Evolutionary conservation across 2,329 filamentous ascomycete species (phyloP), one percentile per base, ranked within the genome.

Genomic region (Salinomyces thailandicus): DNA sequence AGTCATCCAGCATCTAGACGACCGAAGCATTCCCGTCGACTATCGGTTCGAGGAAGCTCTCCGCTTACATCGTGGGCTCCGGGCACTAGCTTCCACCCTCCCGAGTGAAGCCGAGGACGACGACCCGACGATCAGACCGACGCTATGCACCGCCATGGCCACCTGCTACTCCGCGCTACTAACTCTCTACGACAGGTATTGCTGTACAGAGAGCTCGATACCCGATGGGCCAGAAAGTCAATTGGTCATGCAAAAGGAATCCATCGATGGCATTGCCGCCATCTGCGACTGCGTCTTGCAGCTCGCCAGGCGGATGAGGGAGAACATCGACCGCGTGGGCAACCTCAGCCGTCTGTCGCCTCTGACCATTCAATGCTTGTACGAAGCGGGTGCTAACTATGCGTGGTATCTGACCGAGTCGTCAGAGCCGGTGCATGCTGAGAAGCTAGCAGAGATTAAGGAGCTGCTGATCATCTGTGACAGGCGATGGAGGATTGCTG

Each of bases 321-420:
- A 13, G 5, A 39, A 40, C 22, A 32, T 46, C 8, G 45, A 48
- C 11, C 13, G 14, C 17, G 33, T 19, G 12, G 43, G 42, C 7
- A n/a, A n/a, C 22, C 24, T 47, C 8, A 36, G 26, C 1, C 35
- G 39, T 3, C 11, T 53, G 17, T 48, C 43, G 31, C 52, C 52
- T 2, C 39, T 55, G 5, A 35, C 55, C 8, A 47, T 54, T 6
- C 54, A 60, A 32, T 48, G 49, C 33, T 20, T 61, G n/a, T 62
- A 61, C 40, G 48, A 56, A 34, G 53, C 52, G 5, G 54, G 57
- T 12, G 51, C 55, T 11, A 60, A 52, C 20, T 59, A 50, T 38
- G 48, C 47, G 1, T 60, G 57, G 55, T 49, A 56, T 30, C 48
- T 53, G 9, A 42, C 53, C 14, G 57, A 61, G 40, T 52, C 46